Base-by-base conservation (phyloP, 129 eudicot genomes). In the Flaveria bidentis region DNA sequence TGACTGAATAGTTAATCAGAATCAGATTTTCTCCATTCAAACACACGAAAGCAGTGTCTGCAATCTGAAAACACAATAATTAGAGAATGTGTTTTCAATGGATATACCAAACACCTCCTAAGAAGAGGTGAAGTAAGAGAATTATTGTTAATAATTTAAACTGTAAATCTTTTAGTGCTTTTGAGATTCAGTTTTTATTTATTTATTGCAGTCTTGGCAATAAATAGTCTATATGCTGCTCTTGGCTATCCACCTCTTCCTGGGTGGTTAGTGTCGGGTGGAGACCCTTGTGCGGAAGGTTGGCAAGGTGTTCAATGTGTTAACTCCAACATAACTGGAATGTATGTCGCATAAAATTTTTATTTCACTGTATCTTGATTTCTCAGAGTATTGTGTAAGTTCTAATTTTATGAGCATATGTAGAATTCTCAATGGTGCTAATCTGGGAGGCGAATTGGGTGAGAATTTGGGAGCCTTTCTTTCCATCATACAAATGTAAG, bases 241-340 rank as follows among this genome's bases (percentile, higher is more conserved):
- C 88, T 95, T 69, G 94, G 92, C 50, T 83, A 69, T 72, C 99
- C 99, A 4, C 84, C 87, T 41, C 90, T 95, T 78, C 86, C 88
- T 46, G 96, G 94, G 20, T 95, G 99, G 99, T 42, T 91, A 44
- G 85, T 90, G 39, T 50, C 79, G 5, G 97, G 96, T 30, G 97
- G 96, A 74, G 99, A 95, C 82, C 99, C 99, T 26, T 95, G 99
- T 74, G 85, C 84, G 2, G 92, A 88, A 73, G 85, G 81, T 77
- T 95, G 99, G 99, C 97, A 86, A 83, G 99, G 99, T 9, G 92
- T 95, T 39, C 90, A 67, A 71, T 95, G 99, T 77, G 99, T 95
- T 52, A 87, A 82, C 73, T 69, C 99, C 13, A 91, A 91, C 85
- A 84, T 95, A 55, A 89, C 97, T 16, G 89, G 85, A 71, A 79